Evolutionary conservation across 208 protist genomes (phyloP).

Genomic region (Histomonas meleagridis): DNA sequence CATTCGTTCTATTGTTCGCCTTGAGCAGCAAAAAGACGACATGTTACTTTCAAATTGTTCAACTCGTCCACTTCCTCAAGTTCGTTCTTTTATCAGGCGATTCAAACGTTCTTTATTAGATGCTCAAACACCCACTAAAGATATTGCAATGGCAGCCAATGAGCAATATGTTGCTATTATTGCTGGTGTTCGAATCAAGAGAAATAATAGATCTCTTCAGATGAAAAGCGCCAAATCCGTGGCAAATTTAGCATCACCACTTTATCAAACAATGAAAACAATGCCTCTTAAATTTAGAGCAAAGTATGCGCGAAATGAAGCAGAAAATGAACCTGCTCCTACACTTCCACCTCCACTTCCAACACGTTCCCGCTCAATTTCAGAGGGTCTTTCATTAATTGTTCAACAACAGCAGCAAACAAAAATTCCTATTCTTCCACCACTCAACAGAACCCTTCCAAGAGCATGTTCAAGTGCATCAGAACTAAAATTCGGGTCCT

Average conservation of each 20-base stretch:
- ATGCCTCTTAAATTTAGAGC: not conserved
- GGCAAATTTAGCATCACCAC: not conserved
- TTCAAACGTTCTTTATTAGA: not conserved
- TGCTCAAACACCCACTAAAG: not conserved
- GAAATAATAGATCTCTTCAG: not conserved
- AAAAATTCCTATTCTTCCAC: not conserved
- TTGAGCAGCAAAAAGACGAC: not conserved
- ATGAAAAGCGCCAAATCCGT: not conserved
- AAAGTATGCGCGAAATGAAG: not conserved
- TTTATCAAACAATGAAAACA: not conserved
- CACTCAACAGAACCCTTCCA: not conserved
- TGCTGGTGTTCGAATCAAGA: not conserved
- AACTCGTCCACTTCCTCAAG: not conserved
- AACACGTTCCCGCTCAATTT: not conserved
- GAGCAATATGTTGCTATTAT: conserved; percentile 23
- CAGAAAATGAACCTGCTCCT: not conserved
- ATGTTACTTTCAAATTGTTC: not conserved
- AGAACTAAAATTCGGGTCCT: not conserved
- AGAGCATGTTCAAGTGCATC: not conserved
- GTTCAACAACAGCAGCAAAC: not conserved
- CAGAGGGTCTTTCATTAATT: not conserved
- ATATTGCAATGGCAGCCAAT: not conserved
- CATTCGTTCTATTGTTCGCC: not conserved
- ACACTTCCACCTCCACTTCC: not conserved
- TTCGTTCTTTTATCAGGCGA: not conserved